Base-by-base conservation (phyloP, 768 basidiomycete genomes). In the Sarcodon sp. region DNA sequence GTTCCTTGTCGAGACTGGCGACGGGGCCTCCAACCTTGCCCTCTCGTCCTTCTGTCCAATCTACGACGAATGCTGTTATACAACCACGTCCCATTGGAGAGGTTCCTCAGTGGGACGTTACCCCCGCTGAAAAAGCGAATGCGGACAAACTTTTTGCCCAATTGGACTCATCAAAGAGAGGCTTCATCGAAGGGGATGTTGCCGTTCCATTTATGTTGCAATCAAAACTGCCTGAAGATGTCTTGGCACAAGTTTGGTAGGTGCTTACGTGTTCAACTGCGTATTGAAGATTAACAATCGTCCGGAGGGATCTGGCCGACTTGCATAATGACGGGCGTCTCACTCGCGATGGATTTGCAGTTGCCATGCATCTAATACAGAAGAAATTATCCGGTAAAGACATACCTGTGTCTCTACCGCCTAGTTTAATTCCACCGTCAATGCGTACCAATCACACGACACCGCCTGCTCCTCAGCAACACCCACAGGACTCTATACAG, bases 121-220 rank as follows among this genome's bases (percentile, higher is more conserved):
- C 83, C 1, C 65, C 83, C 0, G 63, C 70, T 3, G 92, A 92
- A 60, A 98, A 96, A 61, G 73, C 79, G 1, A 71, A 66, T 15
- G 69, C 86, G 1, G 92, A 98, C 62, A 67, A 66, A 9, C 82
- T 80, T 65, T 99, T 97, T 60, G 79, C 84, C 50, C 69, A 68
- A n/a, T 71, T 98, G 35, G 96, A 99, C 61, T 62, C 72, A 12
- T 72, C 75, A 52, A 79, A 74, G 54, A 73, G 67, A 50, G 92
- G 91, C 0, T 87, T 72, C 58, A 84, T 98, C 15, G 91, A 93
- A 59, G 92, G 92, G 7, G 90, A 94, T 50, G 79, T 89, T 33
- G 96, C 91, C 7, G 96, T 96, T 4, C 90, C 89, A 3, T 98
- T 98, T 65, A 86, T 99, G 83, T 61, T 94, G 50, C 82, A 91